Conservation (phyloP, 768 basidiomycete genomes). For the Collybiopsis luxurians region DNA sequence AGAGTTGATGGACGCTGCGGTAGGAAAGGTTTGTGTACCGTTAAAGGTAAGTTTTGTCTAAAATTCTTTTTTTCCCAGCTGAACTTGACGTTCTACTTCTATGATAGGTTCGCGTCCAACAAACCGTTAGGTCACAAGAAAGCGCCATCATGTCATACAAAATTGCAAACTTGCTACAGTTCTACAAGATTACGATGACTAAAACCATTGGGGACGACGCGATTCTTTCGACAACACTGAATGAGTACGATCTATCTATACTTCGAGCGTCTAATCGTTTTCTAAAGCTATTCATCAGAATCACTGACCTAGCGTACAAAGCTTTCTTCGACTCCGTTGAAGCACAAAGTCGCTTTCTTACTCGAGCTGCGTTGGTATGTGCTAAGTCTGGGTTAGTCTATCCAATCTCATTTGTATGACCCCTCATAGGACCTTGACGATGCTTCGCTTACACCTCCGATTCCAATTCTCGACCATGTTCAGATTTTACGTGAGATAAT, state of each 20-base stretch:
- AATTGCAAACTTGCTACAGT: constrained; percentile 92
- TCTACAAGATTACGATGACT: constrained; percentile 91
- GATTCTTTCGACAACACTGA: constrained; percentile 67
- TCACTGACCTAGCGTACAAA: constrained; percentile 76
- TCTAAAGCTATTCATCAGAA: constrained; percentile 38
- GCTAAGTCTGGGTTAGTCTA: too few species aligned
- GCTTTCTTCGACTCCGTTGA: constrained; percentile 89
- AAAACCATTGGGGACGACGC: constrained; percentile 88
- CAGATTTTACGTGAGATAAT: constrained; percentile 88
- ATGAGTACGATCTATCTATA: constrained; percentile 56
- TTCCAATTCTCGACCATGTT: constrained; percentile 75
- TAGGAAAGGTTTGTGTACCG: constrained; percentile 85
- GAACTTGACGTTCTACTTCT: neutral
- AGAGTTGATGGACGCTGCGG: constrained; percentile 76
- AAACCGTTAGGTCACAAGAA: constrained; percentile 92
- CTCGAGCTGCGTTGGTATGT: constrained; percentile 53
- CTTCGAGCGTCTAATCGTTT: neutral
- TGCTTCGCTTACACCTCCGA: constrained; percentile 67
- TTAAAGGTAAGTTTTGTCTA: constrained; percentile 58
- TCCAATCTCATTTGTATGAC: too few species aligned
- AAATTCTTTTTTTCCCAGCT: neutral
- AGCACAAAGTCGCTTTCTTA: constrained; percentile 69
- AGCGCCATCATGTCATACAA: constrained; percentile 91
- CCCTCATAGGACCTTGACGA: constrained; percentile 67
- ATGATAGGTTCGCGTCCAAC: constrained; percentile 78